Percentiles rank a stretch among this genome's conserved stretches.
These are phyloP conservation scores for Letharia columbiana DNA, from an alignment of 495 filamentous ascomycete species.

Conservation along the genomic window DNA sequence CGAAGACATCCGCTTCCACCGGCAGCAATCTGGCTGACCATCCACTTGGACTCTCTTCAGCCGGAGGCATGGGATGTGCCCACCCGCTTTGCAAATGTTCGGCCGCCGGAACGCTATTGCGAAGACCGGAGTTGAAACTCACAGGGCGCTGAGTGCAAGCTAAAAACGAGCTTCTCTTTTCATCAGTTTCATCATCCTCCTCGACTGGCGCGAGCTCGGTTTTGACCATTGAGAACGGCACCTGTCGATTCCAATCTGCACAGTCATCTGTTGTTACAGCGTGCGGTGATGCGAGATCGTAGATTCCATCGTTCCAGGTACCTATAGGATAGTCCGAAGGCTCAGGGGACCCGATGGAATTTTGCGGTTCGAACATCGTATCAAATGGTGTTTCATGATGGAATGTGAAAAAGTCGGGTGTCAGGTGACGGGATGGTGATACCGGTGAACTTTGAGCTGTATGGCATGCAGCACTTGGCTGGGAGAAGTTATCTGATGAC, in stretches of 20 bases:
- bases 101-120: conserved; percentile 5
- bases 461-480: conserved; percentile 34
- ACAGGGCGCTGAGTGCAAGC: conserved; percentile 12
- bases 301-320: conserved; percentile 5
- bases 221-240: conserved; percentile 35
- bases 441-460: conserved; percentile 28
- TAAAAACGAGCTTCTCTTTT: conserved; percentile 22
- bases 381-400: conserved; percentile 7
- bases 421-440: conserved; percentile 20
- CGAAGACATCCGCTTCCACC: neutral
- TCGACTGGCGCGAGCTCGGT: conserved; percentile 60
- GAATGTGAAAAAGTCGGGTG: conserved; percentile 13
- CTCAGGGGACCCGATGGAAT: neutral
- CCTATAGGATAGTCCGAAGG: conserved; percentile 9
- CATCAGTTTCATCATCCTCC: conserved; percentile 48
- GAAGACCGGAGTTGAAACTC: conserved; percentile 13
- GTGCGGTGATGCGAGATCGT: conserved; percentile 26
- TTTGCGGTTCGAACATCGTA: neutral
- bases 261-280: conserved; percentile 43
- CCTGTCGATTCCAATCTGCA: conserved; percentile 39
- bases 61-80: neutral
- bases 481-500: conserved; percentile 43
- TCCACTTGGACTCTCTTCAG: neutral
- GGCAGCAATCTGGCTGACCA: neutral
- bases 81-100: neutral